Conservation (phyloP, 495 filamentous ascomycete species). For the Hyphodiscus hymeniophilus region DNA sequence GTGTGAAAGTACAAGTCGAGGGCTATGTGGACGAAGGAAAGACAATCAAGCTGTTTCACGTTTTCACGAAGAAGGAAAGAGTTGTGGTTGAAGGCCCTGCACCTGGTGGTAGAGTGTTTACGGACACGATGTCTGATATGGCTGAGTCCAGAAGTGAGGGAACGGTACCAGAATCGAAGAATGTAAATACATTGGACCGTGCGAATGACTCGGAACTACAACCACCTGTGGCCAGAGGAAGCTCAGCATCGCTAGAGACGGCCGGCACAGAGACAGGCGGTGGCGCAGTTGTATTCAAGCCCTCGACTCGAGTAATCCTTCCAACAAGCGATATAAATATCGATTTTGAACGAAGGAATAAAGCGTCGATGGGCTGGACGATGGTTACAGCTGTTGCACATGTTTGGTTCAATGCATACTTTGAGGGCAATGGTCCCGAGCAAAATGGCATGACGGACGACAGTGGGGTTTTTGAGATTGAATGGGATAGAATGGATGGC, state of each 20-base stretch:
- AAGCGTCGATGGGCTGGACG: conserved; percentile 66
- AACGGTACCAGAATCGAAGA: conserved; percentile 2
- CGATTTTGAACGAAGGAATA: conserved; percentile 73
- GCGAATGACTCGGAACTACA: neutral
- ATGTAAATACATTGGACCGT: neutral
- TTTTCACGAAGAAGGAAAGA: conserved; percentile 66
- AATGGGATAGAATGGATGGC: conserved; percentile 54
- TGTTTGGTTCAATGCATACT: conserved; percentile 94
- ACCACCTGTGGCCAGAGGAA: neutral
- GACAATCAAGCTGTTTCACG: conserved; percentile 75
- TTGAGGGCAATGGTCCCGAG: conserved; percentile 73
- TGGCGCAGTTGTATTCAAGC: conserved; percentile 70
- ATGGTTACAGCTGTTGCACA: conserved; percentile 91
- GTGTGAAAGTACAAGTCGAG: conserved; percentile 80
- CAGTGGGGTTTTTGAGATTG: conserved; percentile 48
- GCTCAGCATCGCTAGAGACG: neutral
- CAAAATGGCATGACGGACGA: conserved; percentile 38
- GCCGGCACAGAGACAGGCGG: conserved; percentile 33
- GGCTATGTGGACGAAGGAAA: conserved; percentile 83
- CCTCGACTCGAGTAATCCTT: conserved; percentile 54
- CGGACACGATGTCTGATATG: conserved; percentile 46
- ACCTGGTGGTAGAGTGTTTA: conserved; percentile 35
- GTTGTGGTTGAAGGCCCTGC: conserved; percentile 56
- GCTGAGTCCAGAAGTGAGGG: conserved; percentile 30
- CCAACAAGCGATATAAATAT: conserved; percentile 84